A percentile compares a stretch with the other conserved stretches of the same genome.
Conservation (phyloP, 345 rosid genomes). For the Conringia planisiliqua region DNA sequence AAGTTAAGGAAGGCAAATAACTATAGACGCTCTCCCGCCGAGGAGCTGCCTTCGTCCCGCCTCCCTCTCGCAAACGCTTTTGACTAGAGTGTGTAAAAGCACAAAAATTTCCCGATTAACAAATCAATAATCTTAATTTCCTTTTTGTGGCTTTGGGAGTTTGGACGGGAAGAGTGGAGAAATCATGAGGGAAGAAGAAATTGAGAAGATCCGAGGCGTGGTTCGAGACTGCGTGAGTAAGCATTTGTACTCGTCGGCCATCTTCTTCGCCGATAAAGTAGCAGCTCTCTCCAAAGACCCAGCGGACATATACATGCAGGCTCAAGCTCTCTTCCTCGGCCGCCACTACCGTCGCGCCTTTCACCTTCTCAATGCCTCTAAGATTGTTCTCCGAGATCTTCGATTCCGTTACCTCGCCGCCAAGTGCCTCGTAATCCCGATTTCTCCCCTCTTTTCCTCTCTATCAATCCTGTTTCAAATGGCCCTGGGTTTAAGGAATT, state of each 20-base stretch:
- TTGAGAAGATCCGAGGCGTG: constrained; percentile 87
- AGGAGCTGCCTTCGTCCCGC: constrained; percentile 1
- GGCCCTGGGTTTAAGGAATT: background rate
- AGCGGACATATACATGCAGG: constrained; percentile 87
- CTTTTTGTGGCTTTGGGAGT: background rate
- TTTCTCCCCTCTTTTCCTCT: background rate
- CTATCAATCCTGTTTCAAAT: background rate
- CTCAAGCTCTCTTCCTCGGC: constrained; percentile 91
- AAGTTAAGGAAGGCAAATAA: background rate
- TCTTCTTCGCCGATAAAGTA: constrained; percentile 90
- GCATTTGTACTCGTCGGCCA: constrained; percentile 93
- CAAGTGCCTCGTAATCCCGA: constrained; percentile 67
- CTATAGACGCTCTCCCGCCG: constrained; percentile 20
- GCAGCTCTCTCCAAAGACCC: constrained; percentile 82
- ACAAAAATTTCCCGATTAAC: background rate
- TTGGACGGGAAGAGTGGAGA: background rate
- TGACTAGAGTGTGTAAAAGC: background rate
- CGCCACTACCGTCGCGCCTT: constrained; percentile 94
- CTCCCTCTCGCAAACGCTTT: background rate
- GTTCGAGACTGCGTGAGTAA: constrained; percentile 96
- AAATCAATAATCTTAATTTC: background rate
- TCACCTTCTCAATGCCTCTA: constrained; percentile 87
- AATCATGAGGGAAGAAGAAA: constrained; percentile 79
- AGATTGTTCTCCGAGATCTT: constrained; percentile 89
- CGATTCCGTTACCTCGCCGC: constrained; percentile 98